Conservation (phyloP, 2,329 filamentous ascomycete species). For the Fusarium robinianum region DNA sequence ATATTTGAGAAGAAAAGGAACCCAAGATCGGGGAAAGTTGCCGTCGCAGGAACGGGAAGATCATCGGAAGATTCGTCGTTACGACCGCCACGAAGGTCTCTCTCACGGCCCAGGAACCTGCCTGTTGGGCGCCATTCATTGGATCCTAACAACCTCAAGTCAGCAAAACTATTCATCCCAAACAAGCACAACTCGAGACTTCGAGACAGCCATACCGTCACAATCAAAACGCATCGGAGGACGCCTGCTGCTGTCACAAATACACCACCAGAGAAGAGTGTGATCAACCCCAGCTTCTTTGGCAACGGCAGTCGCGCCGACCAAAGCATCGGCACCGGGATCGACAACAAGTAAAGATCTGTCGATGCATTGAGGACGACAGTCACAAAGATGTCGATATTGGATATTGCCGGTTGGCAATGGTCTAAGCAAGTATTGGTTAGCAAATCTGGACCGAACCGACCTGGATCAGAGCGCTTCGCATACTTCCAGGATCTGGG, state of each 20-base stretch:
- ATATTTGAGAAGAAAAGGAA: slow-evolving; percentile 6
- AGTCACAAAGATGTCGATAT: slow-evolving; percentile 53
- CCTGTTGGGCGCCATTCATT: slow-evolving; percentile 40
- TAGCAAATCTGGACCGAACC: neutral
- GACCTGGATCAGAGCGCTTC: neutral
- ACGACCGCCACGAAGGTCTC: slow-evolving; percentile 46
- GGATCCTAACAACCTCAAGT: slow-evolving; percentile 38
- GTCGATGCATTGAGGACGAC: slow-evolving; percentile 55
- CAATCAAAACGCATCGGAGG: slow-evolving; percentile 42
- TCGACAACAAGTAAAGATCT: slow-evolving; percentile 60
- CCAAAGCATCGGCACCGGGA: slow-evolving; percentile 56
- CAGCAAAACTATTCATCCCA: neutral
- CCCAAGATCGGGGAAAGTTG: slow-evolving; percentile 16
- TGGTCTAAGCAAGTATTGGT: slow-evolving; percentile 38
- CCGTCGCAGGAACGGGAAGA: slow-evolving; percentile 45
- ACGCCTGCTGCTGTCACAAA: slow-evolving; percentile 43
- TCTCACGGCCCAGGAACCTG: slow-evolving; percentile 44
- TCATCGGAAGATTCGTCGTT: slow-evolving; percentile 45
- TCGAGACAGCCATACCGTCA: slow-evolving; percentile 30
- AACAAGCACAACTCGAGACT: neutral
- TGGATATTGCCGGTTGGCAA: slow-evolving; percentile 54
- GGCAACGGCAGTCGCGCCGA: slow-evolving; percentile 36
- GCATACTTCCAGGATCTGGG: slow-evolving; percentile 59
- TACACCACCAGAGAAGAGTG: slow-evolving; percentile 45
- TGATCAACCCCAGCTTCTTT: slow-evolving; percentile 43